Evolutionary conservation across 192 early-diverging fungal species (phyloP), one percentile per base, ranked within the genome.

Genomic region (Entrophospora sp.): DNA sequence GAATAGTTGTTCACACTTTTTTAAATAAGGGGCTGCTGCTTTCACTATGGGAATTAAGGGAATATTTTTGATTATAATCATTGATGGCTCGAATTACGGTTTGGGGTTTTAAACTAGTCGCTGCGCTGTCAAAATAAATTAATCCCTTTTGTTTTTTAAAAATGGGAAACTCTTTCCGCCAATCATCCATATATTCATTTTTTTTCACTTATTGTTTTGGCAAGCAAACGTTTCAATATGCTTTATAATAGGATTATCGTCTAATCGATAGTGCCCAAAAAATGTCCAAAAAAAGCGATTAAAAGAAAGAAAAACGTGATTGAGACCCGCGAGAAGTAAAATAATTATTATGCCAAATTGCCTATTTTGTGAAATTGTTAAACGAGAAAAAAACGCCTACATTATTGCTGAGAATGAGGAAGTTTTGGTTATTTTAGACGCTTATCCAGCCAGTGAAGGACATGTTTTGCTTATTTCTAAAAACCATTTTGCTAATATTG

Each of bases 101-200:
- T 32, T 32, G 5, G 1, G 55, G 55, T 58, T 58, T 58, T 2
- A 58, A 34, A 58, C 55, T 58, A 34, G 55, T 58, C 7, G 7
- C 55, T 18, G 55, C 31, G 35, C 55, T 58, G n/a, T 58, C 55
- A 35, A 58, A 36, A 58, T 58, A 58, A 58, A 58, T 16, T 8
- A 58, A 27, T 14, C 35, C 35, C 12, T 32, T 32, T 6, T 58
- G 32, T 16, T 58, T 5, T 14, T 0, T 37, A 34, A 58, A 58
- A 58, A 58, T 18, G 35, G 55, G 55, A 34, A 58, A 58, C n/a
- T n/a, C n/a, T n/a, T n/a, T n/a, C n/a, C n/a, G n/a, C n/a, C n/a
- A n/a, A n/a, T n/a, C n/a, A n/a, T n/a, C n/a, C n/a, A n/a, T n/a
- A n/a, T n/a, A n/a, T n/a, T n/a, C n/a, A n/a, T n/a, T n/a, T n/a